Evolutionary conservation across 2,329 filamentous ascomycete species (phyloP).

Genomic region (Aspergillus pseudoterreus): DNA sequence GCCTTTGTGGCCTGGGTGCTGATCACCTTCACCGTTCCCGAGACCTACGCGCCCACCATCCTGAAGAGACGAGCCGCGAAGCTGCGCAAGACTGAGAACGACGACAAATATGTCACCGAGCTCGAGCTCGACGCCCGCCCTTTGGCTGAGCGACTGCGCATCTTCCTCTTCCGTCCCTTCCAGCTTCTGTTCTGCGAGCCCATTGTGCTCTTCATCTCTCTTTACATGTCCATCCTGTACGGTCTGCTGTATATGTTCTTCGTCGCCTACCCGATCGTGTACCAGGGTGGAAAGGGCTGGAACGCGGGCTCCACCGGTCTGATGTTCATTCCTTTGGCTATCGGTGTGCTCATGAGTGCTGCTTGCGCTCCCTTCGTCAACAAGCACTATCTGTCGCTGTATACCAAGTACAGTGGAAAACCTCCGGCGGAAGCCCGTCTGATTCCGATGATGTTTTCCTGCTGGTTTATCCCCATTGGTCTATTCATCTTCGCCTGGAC

Average conservation of each 20-base stretch:
- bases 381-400: constrained; percentile 70
- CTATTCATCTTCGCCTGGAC: constrained; percentile 68
- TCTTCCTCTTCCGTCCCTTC: constrained; percentile 79
- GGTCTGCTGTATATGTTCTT: constrained; percentile 53
- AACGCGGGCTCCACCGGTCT: constrained; percentile 69
- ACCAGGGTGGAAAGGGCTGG: constrained; percentile 75
- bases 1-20: constrained; percentile 66
- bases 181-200: constrained; percentile 80
- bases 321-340: constrained; percentile 80
- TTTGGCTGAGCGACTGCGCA: constrained; percentile 62
- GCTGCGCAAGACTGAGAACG: constrained; percentile 65
- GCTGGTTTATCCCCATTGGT: constrained; percentile 68
- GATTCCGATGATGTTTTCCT: constrained; percentile 76
- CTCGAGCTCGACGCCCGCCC: constrained; percentile 72
- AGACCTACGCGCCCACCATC: constrained; percentile 81
- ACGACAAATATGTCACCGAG: constrained; percentile 69
- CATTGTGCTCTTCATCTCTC: constrained; percentile 76
- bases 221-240: constrained; percentile 79
- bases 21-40: constrained; percentile 84
- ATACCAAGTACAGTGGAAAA: constrained; percentile 61
- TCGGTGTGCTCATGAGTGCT: constrained; percentile 69
- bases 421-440: constrained; percentile 75
- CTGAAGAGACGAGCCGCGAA: constrained; percentile 67
- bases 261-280: constrained; percentile 58
- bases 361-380: constrained; percentile 69